Conservation (phyloP, 2,329 filamentous ascomycete genomes). For the Microdochium trichocladiopsis region DNA sequence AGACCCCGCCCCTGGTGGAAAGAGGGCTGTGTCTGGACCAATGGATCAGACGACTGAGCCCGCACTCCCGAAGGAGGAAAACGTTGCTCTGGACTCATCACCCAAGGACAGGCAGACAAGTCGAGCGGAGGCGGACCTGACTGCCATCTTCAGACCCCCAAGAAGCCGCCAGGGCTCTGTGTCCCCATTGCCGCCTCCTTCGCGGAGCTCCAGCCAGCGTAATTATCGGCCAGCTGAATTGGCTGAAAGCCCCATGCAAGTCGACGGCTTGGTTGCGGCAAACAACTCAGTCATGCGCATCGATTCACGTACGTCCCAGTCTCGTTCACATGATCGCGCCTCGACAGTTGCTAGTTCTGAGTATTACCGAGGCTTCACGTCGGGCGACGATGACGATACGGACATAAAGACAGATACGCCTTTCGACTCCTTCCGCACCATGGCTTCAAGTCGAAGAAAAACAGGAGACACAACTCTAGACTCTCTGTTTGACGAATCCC, state of each 20-base stretch:
- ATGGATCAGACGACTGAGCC: constrained; percentile 18
- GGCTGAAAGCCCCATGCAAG: neutral
- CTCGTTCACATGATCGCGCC: constrained; percentile 40
- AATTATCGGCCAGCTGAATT: constrained; percentile 27
- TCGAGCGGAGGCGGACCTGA: constrained; percentile 19
- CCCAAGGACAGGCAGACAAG: constrained; percentile 16
- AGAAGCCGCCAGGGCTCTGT: constrained; percentile 37
- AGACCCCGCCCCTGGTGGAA: constrained; percentile 31
- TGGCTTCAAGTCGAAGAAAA: constrained; percentile 58
- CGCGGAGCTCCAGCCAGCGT: constrained; percentile 47
- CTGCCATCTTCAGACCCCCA: constrained; percentile 19
- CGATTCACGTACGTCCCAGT: constrained; percentile 17
- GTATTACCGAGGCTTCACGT: constrained; percentile 59
- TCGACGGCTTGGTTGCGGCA: constrained; percentile 1
- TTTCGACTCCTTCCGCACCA: constrained; percentile 70
- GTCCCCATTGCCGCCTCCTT: constrained; percentile 49
- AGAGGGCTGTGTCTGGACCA: constrained; percentile 48
- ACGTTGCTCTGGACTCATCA: constrained; percentile 17
- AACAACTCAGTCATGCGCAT: constrained; percentile 10
- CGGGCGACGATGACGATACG: constrained; percentile 69
- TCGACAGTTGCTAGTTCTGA: constrained; percentile 67
- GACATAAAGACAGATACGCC: constrained; percentile 72
- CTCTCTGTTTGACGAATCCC: constrained; percentile 76
- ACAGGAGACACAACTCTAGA: constrained; percentile 66
- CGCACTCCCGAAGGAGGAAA: constrained; percentile 12